Conservation (phyloP, 1,284 basidiomycete species). For the Cutaneotrichosporon cyanovorans region DNA sequence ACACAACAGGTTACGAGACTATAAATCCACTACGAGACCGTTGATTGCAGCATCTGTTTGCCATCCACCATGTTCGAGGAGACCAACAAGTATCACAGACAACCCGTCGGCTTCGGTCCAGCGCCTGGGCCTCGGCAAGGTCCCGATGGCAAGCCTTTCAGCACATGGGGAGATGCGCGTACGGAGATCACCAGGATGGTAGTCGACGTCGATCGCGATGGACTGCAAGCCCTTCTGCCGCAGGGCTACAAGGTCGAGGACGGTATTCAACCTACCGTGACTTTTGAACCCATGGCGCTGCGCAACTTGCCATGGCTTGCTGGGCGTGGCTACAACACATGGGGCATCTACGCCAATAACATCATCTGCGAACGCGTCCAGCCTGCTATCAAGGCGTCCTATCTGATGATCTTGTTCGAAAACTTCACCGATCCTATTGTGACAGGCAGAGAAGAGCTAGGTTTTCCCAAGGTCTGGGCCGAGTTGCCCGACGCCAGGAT, state of each 20-base stretch:
- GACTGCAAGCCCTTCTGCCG: not conserved
- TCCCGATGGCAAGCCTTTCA: slow-evolving; percentile 9
- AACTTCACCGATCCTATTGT: slow-evolving; percentile 28
- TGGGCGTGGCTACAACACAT: slow-evolving; percentile 30
- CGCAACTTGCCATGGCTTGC: slow-evolving; percentile 31
- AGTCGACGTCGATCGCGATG: not conserved
- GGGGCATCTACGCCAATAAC: slow-evolving; percentile 26
- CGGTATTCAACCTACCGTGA: slow-evolving; percentile 12
- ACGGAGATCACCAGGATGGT: not conserved
- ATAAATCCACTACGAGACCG: too few species aligned
- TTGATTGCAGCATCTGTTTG: too few species aligned
- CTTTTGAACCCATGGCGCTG: slow-evolving; percentile 31
- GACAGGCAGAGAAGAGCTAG: slow-evolving; percentile 17
- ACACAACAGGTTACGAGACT: too few species aligned
- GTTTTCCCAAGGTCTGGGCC: slow-evolving; percentile 3
- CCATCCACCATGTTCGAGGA: slow-evolving; percentile 10
- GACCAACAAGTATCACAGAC: slow-evolving; percentile 17
- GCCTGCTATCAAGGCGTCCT: slow-evolving; percentile 16
- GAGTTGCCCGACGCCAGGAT: not conserved
- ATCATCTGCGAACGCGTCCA: slow-evolving; percentile 16
- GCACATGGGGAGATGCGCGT: not conserved
- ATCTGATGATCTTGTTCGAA: slow-evolving; percentile 26
- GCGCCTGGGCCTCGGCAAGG: slow-evolving; percentile 22
- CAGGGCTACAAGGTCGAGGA: not conserved
- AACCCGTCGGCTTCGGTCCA: slow-evolving; percentile 26